These are phyloP conservation scores for Tanacetum coccineum DNA, from an alignment of 129 eudicot species.

Conservation along the genomic window DNA sequence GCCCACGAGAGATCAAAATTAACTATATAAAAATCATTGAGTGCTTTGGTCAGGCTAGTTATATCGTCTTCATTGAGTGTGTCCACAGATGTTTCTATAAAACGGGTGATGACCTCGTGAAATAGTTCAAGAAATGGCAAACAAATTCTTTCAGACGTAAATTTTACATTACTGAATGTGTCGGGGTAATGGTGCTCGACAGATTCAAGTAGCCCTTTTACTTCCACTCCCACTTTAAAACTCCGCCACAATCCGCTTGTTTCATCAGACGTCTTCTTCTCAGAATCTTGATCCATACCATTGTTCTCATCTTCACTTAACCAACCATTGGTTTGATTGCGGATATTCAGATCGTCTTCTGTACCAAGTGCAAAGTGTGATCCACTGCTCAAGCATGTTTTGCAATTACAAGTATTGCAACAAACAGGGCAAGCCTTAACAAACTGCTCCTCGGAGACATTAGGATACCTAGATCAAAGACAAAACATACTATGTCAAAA, in stretches of 20 bases:
- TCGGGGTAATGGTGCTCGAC: slow-evolving; percentile 4
- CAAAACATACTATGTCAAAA: background rate
- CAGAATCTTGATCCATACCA: background rate
- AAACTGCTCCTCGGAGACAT: slow-evolving; percentile 31
- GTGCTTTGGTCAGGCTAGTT: background rate
- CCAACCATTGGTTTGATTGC: slow-evolving; percentile 14
- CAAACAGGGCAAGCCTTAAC: slow-evolving; percentile 48
- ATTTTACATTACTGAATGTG: background rate
- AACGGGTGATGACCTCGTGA: background rate
- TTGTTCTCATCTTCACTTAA: background rate
- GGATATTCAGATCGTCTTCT: background rate
- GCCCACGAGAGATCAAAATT: slow-evolving; percentile 20
- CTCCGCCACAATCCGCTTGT: background rate
- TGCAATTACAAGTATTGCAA: slow-evolving; percentile 53
- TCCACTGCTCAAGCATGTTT: slow-evolving; percentile 36
- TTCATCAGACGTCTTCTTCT: background rate
- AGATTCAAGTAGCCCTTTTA: background rate
- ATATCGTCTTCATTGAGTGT: background rate
- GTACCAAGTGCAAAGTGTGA: slow-evolving; percentile 5
- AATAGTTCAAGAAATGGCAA: background rate
- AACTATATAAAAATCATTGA: background rate
- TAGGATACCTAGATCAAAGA: slow-evolving; percentile 35
- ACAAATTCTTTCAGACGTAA: background rate
- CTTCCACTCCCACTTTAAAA: background rate
- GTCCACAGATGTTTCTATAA: background rate